Evolutionary conservation across 2,329 filamentous ascomycete species (phyloP), one percentile per base, ranked within the genome.

Genomic region (Ophiostoma ulmi): DNA sequence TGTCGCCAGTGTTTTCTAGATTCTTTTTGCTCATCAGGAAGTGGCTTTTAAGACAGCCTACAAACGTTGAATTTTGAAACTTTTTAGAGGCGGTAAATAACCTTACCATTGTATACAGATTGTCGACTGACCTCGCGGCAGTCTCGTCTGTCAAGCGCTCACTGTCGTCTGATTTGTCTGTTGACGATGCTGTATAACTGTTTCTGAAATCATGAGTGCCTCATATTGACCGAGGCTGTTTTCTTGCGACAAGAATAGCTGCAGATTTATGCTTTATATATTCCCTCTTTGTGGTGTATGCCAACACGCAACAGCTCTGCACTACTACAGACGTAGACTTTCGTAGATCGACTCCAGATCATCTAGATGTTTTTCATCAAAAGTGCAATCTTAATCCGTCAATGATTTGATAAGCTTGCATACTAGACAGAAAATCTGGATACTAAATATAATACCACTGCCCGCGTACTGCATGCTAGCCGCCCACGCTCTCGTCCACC

Each of bases 111-210:
- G 5, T 26, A 13, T 4, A 13, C 20, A 22, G 52, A 22, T 22
- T 11, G 13, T 13, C 8, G 52, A 22, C 52, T 17, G 22, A 5
- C n/a, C 52, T 58, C 61, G 61, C 61, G 61, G 61, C 61, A 64
- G 35, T 64, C 55, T 61, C 61, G 31, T 39, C 61, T 64, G 20
- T 39, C 61, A 36, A 64, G 61, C 61, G 61, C 61, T 20, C 14
- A 36, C 14, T n/a, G 61, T 64, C 20, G 52, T 58, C 52, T 58
- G 3, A 58, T 5, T 13, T 58, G n/a, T 58, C n/a, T 26, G 8
- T 7, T 20, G 44, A 20, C 17, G 39, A 44, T 10, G 22, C 10
- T 58, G 22, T 58, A 10, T 35, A 20, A n/a, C 6, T 36, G 35
- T 64, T n/a, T n/a, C 14, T 39, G 5, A 22, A 11, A 36, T 5